A percentile compares a stretch with the other conserved stretches of the same genome.
phyloP scores from a whole-genome alignment of 2,329 filamentous ascomycete genomes.

The Drechslera avenae region DNA sequence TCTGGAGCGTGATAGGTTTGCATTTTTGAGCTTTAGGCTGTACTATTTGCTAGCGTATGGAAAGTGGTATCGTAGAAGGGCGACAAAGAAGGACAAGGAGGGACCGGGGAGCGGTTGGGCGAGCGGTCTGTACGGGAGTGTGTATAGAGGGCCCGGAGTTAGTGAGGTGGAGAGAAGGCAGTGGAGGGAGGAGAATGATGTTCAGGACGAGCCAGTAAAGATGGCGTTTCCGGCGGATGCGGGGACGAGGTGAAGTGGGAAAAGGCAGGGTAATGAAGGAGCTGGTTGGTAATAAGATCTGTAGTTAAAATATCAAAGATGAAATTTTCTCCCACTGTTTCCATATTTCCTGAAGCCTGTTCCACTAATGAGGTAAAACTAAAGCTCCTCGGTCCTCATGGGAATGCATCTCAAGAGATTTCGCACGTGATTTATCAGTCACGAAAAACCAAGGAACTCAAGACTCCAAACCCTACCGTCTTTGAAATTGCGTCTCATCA shows the following conservation, averaged over 20 bases:
- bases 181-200: constrained; percentile 57
- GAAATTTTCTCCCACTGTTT: no score
- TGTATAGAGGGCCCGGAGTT: constrained; percentile 65
- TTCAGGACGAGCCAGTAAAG: constrained; percentile 22
- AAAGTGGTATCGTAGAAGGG: constrained; percentile 61
- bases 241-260: constrained; percentile 21
- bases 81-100: constrained; percentile 50
- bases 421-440: no score
- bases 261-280: background rate
- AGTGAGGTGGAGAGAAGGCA: constrained; percentile 58
- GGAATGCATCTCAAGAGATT: no score
- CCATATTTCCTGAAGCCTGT: no score
- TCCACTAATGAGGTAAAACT: no score
- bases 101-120: constrained; percentile 62
- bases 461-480: no score
- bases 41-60: constrained; percentile 67
- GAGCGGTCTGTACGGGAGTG: constrained; percentile 62
- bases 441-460: no score
- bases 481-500: no score
- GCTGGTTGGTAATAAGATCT: background rate
- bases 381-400: no score
- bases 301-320: no score
- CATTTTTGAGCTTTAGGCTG: constrained; percentile 64
- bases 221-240: constrained; percentile 17
- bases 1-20: constrained; percentile 66